Evolutionary conservation across 75 land plant genomes (phyloP).

Genomic region (Pinus tabuliformis): DNA sequence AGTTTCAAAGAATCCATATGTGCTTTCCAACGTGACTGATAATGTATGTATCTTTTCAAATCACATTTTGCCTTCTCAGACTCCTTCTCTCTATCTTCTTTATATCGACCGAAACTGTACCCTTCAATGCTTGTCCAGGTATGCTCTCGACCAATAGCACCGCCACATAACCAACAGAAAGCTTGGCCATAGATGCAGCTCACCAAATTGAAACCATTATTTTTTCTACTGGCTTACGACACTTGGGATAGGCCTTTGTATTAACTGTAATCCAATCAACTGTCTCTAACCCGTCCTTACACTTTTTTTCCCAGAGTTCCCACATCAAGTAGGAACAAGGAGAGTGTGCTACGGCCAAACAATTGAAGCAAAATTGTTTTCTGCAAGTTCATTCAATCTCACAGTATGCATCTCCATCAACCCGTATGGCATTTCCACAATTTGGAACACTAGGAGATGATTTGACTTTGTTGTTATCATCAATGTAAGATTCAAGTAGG

Average conservation of each 20-base stretch:
- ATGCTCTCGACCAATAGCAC: too few species aligned
- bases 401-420: slow-evolving; percentile 64
- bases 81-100: too few species aligned
- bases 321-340: slow-evolving; percentile 89
- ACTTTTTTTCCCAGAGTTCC: slow-evolving; percentile 85
- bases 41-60: too few species aligned
- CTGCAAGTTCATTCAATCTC: slow-evolving; percentile 88
- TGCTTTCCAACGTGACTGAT: too few species aligned
- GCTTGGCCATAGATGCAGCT: too few species aligned
- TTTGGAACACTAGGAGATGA: slow-evolving; percentile 95
- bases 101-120: too few species aligned
- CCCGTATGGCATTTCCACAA: slow-evolving; percentile 88
- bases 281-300: slow-evolving; percentile 85
- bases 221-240: slow-evolving; percentile 86
- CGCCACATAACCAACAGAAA: too few species aligned
- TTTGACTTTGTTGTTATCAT: slow-evolving; percentile 84
- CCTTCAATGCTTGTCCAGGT: too few species aligned
- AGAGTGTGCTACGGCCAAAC: slow-evolving; percentile 77
- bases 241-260: slow-evolving; percentile 88
- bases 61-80: too few species aligned
- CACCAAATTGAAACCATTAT: slow-evolving; percentile 87
- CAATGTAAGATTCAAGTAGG: slow-evolving; percentile 86
- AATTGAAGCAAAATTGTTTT: slow-evolving; percentile 82
- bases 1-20: too few species aligned
- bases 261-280: slow-evolving; percentile 84